Evolutionary conservation across 768 basidiomycete species (phyloP), one percentile per base, ranked within the genome.

Genomic region (Lactarius hengduanensis): DNA sequence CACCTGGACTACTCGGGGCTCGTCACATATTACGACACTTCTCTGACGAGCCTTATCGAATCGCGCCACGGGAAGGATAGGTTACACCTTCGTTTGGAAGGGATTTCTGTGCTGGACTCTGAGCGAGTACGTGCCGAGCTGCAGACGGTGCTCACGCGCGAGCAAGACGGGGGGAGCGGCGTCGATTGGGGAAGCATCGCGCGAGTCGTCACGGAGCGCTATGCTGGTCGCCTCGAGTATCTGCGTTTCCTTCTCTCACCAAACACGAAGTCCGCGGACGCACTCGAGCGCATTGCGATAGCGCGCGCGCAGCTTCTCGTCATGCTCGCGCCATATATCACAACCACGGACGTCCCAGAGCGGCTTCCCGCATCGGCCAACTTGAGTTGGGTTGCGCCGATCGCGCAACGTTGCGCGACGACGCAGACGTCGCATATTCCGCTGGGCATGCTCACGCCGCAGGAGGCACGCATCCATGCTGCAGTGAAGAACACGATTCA

Each of bases 21-120:
- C 13, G 68, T 83, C 20, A 80, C 81, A 0, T 79, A 82, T 64
- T 83, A 82, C 68, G 81, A 84, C 64, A 74, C 74, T 2, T 61
- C 60, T 0, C 73, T 79, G 11, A 77, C 79, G 1, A 78, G 76
- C 60, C 75, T 83, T 10, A 73, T 78, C 45, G 65, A 54, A 0
- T 64, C 69, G 4, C 74, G 81, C 1, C 59, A 70, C 1, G 74
- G 71, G 2, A 70, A 77, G 61, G 73, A 77, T 28, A 72, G 80
- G 15, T 74, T 76, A 70, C 68, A 76, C 28, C 78, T 82, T 62
- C 76, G 79, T 11, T 55, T 80, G 15, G 67, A 72, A 22, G 73
- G 72, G 2, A 78, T 82, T 63, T 73, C 67, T 10, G 3, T 15
- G 59, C 1, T 60, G 67, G 81, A 81, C 57, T 28, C 72, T 6